phyloP scores from a whole-genome alignment of 2,329 filamentous ascomycete species.

The Pseudogymnoascus sp. region DNA sequence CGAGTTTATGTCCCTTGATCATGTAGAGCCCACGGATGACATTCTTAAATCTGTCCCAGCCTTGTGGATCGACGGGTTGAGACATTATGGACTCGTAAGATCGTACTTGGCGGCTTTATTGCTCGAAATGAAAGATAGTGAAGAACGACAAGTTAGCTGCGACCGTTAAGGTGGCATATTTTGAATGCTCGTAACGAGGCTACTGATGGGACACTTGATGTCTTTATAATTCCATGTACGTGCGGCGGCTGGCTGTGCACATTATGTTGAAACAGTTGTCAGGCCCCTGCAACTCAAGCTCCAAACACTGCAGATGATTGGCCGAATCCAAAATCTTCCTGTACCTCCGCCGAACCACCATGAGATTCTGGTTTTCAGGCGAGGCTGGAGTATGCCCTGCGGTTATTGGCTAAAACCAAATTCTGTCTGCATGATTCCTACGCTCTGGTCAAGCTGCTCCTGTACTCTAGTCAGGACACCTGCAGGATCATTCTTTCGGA shows the following conservation, averaged over 20 bases:
- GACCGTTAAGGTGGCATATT: background rate
- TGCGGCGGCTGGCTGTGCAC: background rate
- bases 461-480: background rate
- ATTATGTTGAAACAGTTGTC: background rate
- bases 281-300: background rate
- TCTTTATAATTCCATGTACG: background rate
- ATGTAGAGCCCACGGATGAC: constrained; percentile 10
- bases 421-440: background rate
- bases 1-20: constrained; percentile 7
- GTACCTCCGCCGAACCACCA: background rate
- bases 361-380: background rate
- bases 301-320: background rate
- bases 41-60: constrained; percentile 9
- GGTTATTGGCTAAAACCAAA: background rate
- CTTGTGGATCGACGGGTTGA: background rate
- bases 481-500: background rate
- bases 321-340: background rate
- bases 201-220: background rate
- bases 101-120: background rate
- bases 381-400: background rate
- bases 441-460: background rate
- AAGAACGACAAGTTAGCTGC: background rate
- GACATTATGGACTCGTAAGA: background rate
- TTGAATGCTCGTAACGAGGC: background rate
- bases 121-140: background rate